Evolutionary conservation across 2,329 filamentous ascomycete genomes (phyloP), one percentile per base, ranked within the genome.

Genomic region (Alternaria brassicae): DNA sequence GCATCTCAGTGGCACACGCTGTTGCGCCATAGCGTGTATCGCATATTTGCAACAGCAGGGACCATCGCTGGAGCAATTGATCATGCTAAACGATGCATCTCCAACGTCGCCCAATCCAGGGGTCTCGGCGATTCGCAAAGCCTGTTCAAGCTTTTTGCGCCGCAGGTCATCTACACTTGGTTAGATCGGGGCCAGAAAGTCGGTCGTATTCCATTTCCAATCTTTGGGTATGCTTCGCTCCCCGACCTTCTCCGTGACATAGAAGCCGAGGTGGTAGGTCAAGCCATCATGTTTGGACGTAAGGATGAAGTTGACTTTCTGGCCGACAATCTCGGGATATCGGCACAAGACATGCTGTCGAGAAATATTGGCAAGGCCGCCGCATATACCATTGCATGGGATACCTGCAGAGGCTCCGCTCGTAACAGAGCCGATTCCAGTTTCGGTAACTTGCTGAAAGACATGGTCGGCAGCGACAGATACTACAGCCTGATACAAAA

Each of bases 141-240:
- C 32, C 80, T 99, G 1, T 97, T 99, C 72, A 82, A 82, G 6
- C 81, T 98, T 0, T 99, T 98, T 72, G 89, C 92, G 6, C 88
- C 93, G 2, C 95, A 99, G 71, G 83, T 99, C 6, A 81, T 98
- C 3, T 97, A 92, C 73, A 97, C 93, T 0, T 99, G 93, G 94
- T 85, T 96, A 3, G 88, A 92, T 62, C 81, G 97, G 30, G 69
- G 68, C 7, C 81, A 85, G n/a, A 67, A 52, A 13, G 62, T 73
- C 41, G 60, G 70, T 30, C 83, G 87, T 3, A 91, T 99, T 48
- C 94, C 95, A 0, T 97, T 86, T 71, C 81, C 84, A n/a, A 91
- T 95, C 2, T 99, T 99, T 75, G 90, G 89, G 1, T 99, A 96
- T 72, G 58, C 78, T 1, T 86, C 79, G 15, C 83, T 98, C 2